phyloP scores from a whole-genome alignment of 129 eudicot species.

The Rutidosis leptorrhynchoides region DNA sequence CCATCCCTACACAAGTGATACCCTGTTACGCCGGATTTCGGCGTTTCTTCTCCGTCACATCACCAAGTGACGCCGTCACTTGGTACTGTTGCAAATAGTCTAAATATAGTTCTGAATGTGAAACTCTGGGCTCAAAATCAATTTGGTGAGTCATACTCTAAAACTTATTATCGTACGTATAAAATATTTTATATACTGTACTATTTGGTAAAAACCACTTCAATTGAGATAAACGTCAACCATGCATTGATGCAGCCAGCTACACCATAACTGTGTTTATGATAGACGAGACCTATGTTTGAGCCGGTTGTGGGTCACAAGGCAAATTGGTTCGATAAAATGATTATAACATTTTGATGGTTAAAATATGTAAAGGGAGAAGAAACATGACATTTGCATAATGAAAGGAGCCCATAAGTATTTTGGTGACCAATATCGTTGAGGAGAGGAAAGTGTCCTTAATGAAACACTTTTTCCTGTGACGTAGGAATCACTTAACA shows the following conservation, averaged over 20 bases:
- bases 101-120: not conserved
- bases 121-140: not conserved
- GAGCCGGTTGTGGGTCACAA: not conserved
- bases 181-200: too few species aligned
- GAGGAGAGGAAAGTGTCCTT: not conserved
- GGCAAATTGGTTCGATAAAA: not conserved
- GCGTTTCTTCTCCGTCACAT: too few species aligned
- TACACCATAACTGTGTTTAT: too few species aligned
- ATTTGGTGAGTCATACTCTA: not conserved
- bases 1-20: too few species aligned
- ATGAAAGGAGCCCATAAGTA: not conserved
- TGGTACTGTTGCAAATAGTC: too few species aligned
- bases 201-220: too few species aligned
- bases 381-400: not conserved
- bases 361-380: not conserved
- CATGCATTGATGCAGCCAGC: too few species aligned
- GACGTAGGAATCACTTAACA: slow-evolving; percentile 2
- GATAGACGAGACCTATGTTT: too few species aligned
- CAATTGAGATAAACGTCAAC: too few species aligned
- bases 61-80: too few species aligned
- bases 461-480: not conserved
- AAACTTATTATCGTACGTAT: too few species aligned
- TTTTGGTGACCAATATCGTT: not conserved
- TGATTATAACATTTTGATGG: not conserved
- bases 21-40: too few species aligned